phyloP scores from a whole-genome alignment of 306 rosid genomes.

The Geum urbanum region DNA sequence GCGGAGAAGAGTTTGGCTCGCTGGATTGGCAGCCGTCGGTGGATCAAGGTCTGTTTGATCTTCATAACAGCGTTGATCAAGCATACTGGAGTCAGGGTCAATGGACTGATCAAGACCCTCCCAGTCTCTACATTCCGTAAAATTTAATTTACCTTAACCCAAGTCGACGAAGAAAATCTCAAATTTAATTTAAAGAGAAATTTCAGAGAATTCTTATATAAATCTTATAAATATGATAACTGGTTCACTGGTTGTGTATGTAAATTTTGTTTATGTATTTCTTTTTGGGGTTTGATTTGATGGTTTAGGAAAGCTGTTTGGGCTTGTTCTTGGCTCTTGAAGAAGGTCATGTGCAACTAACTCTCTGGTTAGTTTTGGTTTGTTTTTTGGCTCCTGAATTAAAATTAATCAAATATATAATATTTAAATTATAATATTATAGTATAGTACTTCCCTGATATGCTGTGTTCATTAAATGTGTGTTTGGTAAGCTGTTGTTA shows the following conservation, averaged over 20 bases:
- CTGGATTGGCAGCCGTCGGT: constrained; percentile 71
- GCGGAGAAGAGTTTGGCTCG: constrained; percentile 54
- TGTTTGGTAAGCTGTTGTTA: not conserved
- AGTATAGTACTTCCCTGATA: constrained; percentile 18
- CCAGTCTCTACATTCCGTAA: constrained; percentile 80
- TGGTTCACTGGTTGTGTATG: constrained; percentile 5
- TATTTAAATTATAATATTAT: not conserved
- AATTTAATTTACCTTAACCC: constrained; percentile 37
- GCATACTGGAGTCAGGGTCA: constrained; percentile 80
- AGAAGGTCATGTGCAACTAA: constrained; percentile 48
- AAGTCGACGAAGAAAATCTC: constrained; percentile 7
- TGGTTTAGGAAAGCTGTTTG: constrained; percentile 30
- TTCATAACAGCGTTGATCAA: constrained; percentile 78
- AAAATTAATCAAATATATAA: constrained; percentile 33
- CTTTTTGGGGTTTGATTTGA: constrained; percentile 22
- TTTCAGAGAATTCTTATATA: constrained; percentile 19
- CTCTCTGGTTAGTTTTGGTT: constrained; percentile 25
- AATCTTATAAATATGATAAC: constrained; percentile 3
- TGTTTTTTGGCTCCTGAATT: constrained; percentile 25
- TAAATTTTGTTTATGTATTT: constrained; percentile 18
- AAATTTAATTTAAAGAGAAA: constrained; percentile 10
- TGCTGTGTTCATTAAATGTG: not conserved
- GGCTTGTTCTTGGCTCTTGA: constrained; percentile 31
- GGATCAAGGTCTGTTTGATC: constrained; percentile 83
- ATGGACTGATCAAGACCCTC: constrained; percentile 75